phyloP scores from a whole-genome alignment of 805 yeast genomes.

The Candida endomychidarum region DNA sequence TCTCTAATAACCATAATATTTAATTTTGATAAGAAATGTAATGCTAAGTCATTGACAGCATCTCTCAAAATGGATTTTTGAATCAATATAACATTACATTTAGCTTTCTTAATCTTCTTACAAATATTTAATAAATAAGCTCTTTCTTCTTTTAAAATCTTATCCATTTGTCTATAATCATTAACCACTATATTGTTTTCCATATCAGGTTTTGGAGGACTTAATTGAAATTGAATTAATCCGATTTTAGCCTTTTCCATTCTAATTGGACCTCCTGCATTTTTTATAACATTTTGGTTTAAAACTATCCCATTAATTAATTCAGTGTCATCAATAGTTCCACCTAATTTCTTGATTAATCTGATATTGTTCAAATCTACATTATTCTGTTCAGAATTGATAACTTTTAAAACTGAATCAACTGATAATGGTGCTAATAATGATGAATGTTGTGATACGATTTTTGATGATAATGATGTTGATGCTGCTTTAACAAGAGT shows the following conservation, averaged over 20 bases:
- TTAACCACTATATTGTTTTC: slow-evolving; percentile 96
- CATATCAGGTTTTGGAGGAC: slow-evolving; percentile 97
- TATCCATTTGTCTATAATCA: slow-evolving; percentile 99
- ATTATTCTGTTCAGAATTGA: slow-evolving; percentile 54
- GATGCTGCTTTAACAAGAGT: slow-evolving; percentile 88
- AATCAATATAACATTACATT: slow-evolving; percentile 87
- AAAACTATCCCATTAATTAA: slow-evolving; percentile 90
- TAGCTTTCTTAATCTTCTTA: slow-evolving; percentile 94
- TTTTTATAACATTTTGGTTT: slow-evolving; percentile 84
- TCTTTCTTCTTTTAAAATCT: slow-evolving; percentile 95
- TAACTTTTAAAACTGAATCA: slow-evolving; percentile 82
- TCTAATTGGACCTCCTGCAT: slow-evolving; percentile 94
- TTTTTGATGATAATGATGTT: slow-evolving; percentile 91
- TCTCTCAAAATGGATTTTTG: slow-evolving; percentile 94
- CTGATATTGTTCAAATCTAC: slow-evolving; percentile 90
- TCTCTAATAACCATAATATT: slow-evolving; percentile 94
- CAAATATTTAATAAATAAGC: slow-evolving; percentile 92
- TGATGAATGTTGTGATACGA: slow-evolving; percentile 88
- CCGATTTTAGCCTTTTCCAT: slow-evolving; percentile 92
- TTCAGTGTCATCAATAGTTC: slow-evolving; percentile 96
- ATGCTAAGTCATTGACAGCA: slow-evolving; percentile 90
- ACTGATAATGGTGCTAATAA: slow-evolving; percentile 91
- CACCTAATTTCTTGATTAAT: slow-evolving; percentile 91
- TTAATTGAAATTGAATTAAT: slow-evolving; percentile 87
- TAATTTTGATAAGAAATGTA: slow-evolving; percentile 90